These are phyloP conservation scores for Balamuthia mandrillaris DNA, from an alignment of 208 protist genomes.

Conservation along the genomic window DNA sequence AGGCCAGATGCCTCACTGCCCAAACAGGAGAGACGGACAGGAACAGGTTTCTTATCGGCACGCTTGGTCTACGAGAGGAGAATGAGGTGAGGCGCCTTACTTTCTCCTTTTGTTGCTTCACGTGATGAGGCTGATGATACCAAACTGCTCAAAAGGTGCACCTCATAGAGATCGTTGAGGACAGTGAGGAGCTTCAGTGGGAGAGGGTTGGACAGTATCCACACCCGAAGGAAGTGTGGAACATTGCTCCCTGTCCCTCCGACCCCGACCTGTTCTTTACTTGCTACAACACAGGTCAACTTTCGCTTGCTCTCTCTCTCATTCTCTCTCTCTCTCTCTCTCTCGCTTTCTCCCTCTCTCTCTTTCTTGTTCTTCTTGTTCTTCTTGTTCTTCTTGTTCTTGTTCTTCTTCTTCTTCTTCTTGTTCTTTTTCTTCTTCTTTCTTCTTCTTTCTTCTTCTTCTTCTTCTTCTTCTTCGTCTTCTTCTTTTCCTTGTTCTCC, in stretches of 20 bases:
- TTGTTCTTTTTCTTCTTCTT: no score
- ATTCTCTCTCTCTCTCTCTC: no score
- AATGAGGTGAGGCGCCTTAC: background rate
- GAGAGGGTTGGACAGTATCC: background rate
- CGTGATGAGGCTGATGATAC: background rate
- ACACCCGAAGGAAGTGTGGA: background rate
- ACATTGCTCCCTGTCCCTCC: background rate
- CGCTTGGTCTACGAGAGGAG: conserved; percentile 6
- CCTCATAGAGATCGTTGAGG: background rate
- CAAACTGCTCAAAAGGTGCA: background rate
- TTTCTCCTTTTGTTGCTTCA: background rate
- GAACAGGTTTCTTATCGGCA: conserved; percentile 1
- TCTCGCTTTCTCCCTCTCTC: no score
- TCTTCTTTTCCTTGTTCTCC: background rate
- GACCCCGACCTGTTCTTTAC: conserved; percentile 4
- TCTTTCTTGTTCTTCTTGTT: no score
- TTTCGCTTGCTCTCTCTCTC: no score
- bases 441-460: background rate
- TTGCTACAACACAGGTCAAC: conserved; percentile 13
- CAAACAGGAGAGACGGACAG: conserved; percentile 8
- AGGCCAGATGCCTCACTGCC: background rate
- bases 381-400: no score
- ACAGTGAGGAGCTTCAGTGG: background rate
- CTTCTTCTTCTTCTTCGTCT: background rate
- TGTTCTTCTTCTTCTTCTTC: no score